These are phyloP conservation scores for Metschnikowia peoriensis DNA, from an alignment of 805 yeast genomes.

Conservation along the genomic window DNA sequence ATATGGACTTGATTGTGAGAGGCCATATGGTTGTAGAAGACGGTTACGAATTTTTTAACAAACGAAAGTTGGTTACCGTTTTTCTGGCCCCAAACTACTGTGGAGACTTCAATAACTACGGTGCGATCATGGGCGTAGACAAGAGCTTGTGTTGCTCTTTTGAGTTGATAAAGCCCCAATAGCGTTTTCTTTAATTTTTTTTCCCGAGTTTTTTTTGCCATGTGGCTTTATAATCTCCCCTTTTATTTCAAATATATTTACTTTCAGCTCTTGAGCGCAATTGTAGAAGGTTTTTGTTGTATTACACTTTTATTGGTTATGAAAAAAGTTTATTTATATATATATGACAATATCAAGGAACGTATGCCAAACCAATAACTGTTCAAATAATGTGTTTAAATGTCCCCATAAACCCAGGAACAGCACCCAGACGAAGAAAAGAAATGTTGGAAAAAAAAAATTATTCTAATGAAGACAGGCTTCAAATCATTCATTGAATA, in stretches of 20 bases:
- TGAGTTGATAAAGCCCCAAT: constrained; percentile 62
- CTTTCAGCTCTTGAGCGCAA: background rate
- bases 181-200: background rate
- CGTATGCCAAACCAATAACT: background rate
- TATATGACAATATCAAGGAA: background rate
- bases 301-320: background rate
- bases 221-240: background rate
- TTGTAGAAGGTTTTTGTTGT: background rate
- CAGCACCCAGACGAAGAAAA: background rate
- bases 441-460: background rate
- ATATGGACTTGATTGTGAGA: constrained; percentile 73
- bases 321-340: background rate
- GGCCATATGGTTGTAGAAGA: constrained; percentile 92
- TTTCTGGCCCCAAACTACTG: constrained; percentile 84
- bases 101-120: constrained; percentile 78
- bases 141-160: constrained; percentile 67
- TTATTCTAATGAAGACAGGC: background rate
- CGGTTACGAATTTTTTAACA: constrained; percentile 80
- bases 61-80: constrained; percentile 70
- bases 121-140: constrained; percentile 75
- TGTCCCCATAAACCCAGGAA: background rate
- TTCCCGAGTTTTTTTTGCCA: background rate
- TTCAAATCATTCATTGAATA: background rate
- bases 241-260: background rate
- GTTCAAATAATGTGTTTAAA: background rate